Base-by-base conservation (phyloP, 306 rosid species). In the Ziziphus jujuba region DNA sequence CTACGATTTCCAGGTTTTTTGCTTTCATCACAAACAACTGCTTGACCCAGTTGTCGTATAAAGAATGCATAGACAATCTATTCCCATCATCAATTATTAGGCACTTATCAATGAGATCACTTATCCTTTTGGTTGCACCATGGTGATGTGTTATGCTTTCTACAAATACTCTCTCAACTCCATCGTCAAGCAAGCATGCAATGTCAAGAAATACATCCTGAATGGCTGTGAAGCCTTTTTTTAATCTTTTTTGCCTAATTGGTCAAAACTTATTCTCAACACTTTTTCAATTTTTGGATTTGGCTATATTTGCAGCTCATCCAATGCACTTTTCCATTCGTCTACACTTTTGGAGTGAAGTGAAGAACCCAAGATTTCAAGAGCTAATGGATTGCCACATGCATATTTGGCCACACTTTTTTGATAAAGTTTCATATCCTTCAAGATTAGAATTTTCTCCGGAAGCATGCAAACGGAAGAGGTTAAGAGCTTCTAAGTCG, bases 41-140 rank as follows among this genome's bases (percentile, higher is more conserved):
- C 72, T 7, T 19, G 1, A 10, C 66, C 72, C 72, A 57, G 57
- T 7, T 73, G 67, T 47, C 33, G 19, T 11, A 73, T 15, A 73
- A 43, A 58, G 50, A 61, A 53, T 66, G 71, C 71, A 66, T 66
- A 10, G n/a, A 10, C 19, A 59, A 5, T 19, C 36, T 28, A 3
- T 53, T 45, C 33, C 13, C 36, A 17, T 5, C n/a, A n/a, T 22
- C 51, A 54, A 36, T 2, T 38, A 66, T n/a, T 10, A 66, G 38
- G 23, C 36, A 66, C 23, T 36, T 54, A 24, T 55, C 61, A 15
- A 54, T 15, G 10, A 66, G 71, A 40, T 19, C 52, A 22, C 13
- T 23, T 38, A 54, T 1, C 0, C 61, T 13, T 13, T n/a, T 66
- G 11, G 9, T 16, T 9, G 24, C 7, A 25, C 5, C 16, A 28